Evolutionary conservation across 495 filamentous ascomycete genomes (phyloP).

Genomic region (Hypoxylon fragiforme): DNA sequence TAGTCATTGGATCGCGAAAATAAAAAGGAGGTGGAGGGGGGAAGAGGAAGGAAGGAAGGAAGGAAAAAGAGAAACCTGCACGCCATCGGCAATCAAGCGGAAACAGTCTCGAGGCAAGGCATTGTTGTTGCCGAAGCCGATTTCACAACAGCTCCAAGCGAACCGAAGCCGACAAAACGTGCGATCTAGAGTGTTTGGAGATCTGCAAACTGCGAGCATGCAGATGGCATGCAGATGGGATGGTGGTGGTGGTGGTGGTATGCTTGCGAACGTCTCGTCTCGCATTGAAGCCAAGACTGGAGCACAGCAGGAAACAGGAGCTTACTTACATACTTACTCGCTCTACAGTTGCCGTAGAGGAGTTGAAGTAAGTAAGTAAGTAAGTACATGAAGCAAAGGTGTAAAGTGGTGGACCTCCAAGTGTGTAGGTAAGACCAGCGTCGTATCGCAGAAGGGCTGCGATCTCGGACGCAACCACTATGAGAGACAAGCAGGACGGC

Average conservation of each 20-base stretch:
- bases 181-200: background rate
- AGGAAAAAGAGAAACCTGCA: background rate
- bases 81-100: background rate
- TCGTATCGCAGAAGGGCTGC: slow-evolving; percentile 23
- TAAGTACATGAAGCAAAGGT: too few species aligned
- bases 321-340: background rate
- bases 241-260: too few species aligned
- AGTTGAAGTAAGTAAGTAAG: too few species aligned
- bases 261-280: too few species aligned
- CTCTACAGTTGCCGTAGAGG: slow-evolving; percentile 1
- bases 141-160: too few species aligned
- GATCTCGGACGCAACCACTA: slow-evolving; percentile 30
- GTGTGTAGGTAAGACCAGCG: slow-evolving; percentile 34
- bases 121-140: background rate
- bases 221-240: too few species aligned
- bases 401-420: slow-evolving; percentile 25
- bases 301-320: background rate
- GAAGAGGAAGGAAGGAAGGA: too few species aligned
- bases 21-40: too few species aligned
- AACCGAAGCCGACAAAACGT: too few species aligned
- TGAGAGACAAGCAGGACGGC: slow-evolving; percentile 25
- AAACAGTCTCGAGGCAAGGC: background rate
- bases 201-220: too few species aligned
- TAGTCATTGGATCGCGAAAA: background rate
- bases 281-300: background rate